phyloP scores from a whole-genome alignment of 768 basidiomycete genomes.

The Lyophyllum shimeji region DNA sequence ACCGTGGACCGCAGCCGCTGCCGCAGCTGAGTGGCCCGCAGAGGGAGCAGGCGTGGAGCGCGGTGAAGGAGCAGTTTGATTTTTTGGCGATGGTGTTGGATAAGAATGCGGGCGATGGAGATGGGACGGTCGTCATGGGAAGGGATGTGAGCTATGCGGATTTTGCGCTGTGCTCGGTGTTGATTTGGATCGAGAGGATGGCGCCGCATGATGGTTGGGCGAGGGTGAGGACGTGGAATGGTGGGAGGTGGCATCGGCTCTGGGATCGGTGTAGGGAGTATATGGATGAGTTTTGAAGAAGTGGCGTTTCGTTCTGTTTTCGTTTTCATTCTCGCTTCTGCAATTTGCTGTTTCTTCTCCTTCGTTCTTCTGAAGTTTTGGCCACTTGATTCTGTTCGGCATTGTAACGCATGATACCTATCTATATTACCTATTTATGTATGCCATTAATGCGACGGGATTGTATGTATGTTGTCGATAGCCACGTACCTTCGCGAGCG shows the following conservation, averaged over 20 bases:
- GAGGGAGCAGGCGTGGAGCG: constrained; percentile 64
- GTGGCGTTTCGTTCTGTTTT: neutral
- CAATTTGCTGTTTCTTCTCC: neutral
- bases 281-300: constrained; percentile 61
- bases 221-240: constrained; percentile 67
- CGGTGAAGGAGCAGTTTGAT: constrained; percentile 65
- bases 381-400: neutral
- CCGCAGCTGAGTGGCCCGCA: constrained; percentile 36
- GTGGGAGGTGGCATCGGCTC: constrained; percentile 63
- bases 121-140: constrained; percentile 65
- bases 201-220: constrained; percentile 75
- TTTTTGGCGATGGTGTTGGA: constrained; percentile 65
- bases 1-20: constrained; percentile 15
- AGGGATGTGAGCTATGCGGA: constrained; percentile 70
- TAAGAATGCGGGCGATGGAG: constrained; percentile 63
- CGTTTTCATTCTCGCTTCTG: neutral
- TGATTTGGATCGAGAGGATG: constrained; percentile 75
- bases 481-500: neutral
- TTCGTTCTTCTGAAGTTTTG: neutral
- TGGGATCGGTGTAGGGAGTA: constrained; percentile 61
- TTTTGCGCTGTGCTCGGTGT: constrained; percentile 68
- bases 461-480: neutral
- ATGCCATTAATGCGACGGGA: neutral
- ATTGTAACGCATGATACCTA: neutral
- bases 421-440: neutral